phyloP scores from a whole-genome alignment of 192 early-diverging fungal species.

The Linnemannia hyalina region DNA sequence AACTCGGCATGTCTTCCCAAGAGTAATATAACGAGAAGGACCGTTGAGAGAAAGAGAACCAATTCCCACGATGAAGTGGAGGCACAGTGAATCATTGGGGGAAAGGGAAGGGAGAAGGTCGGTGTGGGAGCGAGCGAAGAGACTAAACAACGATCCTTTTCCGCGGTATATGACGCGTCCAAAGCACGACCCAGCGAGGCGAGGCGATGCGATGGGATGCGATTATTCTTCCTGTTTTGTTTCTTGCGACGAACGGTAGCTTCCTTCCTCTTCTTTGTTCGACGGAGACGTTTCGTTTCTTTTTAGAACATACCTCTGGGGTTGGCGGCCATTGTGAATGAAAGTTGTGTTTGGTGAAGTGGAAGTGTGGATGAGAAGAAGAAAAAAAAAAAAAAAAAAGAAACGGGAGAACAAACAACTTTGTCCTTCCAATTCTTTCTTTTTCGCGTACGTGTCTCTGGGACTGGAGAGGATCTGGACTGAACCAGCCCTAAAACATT shows the following conservation, averaged over 20 bases:
- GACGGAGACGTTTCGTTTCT: neutral
- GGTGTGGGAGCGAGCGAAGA: neutral
- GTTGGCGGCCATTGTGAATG: constrained; percentile 47
- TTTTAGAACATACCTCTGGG: constrained; percentile 40
- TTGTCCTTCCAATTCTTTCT: constrained; percentile 4
- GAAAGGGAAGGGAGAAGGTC: neutral
- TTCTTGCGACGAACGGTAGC: too few species aligned
- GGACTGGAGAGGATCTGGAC: neutral
- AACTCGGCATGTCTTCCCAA: neutral
- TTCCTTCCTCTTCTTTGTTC: neutral
- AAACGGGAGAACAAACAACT: neutral
- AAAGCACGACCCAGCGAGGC: neutral
- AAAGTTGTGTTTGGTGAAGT: constrained; percentile 1
- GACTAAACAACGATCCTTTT: neutral
- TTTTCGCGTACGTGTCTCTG: neutral
- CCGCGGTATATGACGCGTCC: neutral
- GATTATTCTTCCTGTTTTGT: neutral
- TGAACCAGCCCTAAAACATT: neutral
- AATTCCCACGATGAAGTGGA: constrained; percentile 15
- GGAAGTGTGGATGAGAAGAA: constrained; percentile 15
- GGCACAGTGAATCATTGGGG: neutral
- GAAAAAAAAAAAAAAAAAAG: constrained; percentile 21
- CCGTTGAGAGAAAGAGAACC: neutral
- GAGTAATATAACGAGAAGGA: neutral
- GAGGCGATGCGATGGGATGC: neutral